These are phyloP conservation scores for Mallotus japonicus DNA, from an alignment of 441 rosid genomes.

Conservation along the genomic window DNA sequence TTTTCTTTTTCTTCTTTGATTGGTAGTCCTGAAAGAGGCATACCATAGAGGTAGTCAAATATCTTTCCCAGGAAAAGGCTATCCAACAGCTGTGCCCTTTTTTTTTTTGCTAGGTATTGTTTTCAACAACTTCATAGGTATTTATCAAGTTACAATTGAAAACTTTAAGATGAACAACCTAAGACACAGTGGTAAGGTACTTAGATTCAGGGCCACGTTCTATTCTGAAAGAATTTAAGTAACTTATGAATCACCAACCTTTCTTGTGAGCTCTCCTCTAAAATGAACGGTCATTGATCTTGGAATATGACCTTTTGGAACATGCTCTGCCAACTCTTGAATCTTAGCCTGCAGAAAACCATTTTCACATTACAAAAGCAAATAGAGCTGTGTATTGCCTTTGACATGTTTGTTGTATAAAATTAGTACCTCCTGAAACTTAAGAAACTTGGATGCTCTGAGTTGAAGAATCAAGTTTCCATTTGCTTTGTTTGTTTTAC, in stretches of 20 bases:
- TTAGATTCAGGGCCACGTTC: background rate
- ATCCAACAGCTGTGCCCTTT: background rate
- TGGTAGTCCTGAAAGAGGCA: background rate
- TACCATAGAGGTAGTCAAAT: background rate
- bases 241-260: constrained; percentile 48
- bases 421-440: constrained; percentile 89
- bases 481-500: constrained; percentile 56
- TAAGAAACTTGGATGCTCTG: constrained; percentile 93
- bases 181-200: background rate
- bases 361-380: constrained; percentile 20
- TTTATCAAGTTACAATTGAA: background rate
- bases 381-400: constrained; percentile 4
- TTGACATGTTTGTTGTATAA: constrained; percentile 1
- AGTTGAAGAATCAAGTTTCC: constrained; percentile 97
- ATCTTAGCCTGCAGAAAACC: constrained; percentile 77
- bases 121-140: background rate
- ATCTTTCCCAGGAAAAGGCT: background rate
- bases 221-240: background rate
- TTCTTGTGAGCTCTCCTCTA: constrained; percentile 96
- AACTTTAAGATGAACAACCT: background rate
- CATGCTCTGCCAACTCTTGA: constrained; percentile 98
- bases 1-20: background rate
- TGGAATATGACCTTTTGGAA: constrained; percentile 98
- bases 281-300: constrained; percentile 95
- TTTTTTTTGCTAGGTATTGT: background rate